Percentiles rank a stretch among this genome's conserved stretches.
These are phyloP conservation scores for Spizellomyces punctatus DNA, from an alignment of 192 early-diverging fungal genomes.

Conservation along the genomic window DNA sequence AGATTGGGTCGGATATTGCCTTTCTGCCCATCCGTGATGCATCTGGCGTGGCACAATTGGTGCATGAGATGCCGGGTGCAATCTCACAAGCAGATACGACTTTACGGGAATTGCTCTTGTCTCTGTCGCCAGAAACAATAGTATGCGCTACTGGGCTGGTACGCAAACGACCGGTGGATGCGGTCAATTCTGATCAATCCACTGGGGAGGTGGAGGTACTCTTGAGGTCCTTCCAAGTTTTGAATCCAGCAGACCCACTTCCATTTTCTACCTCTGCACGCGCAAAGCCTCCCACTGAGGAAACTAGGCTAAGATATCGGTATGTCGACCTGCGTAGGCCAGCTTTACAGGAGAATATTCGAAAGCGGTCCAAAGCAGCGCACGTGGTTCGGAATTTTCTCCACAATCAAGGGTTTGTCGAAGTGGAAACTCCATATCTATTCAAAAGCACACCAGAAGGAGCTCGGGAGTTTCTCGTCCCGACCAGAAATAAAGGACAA, in stretches of 20 bases:
- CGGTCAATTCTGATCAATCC: slow-evolving; percentile 12
- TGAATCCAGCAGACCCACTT: slow-evolving; percentile 69
- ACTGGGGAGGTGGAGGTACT: slow-evolving; percentile 77
- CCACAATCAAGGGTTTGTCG: slow-evolving; percentile 66
- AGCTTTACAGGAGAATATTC: slow-evolving; percentile 74
- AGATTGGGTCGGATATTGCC: slow-evolving; percentile 68
- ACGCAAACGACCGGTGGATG: slow-evolving; percentile 46
- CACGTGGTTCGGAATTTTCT: slow-evolving; percentile 74
- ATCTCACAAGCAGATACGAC: background rate
- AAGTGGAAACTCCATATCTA: slow-evolving; percentile 90
- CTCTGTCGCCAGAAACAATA: slow-evolving; percentile 71
- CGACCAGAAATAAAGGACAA: slow-evolving; percentile 67
- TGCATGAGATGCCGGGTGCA: slow-evolving; percentile 38
- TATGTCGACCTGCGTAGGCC: slow-evolving; percentile 82
- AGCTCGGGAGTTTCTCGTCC: slow-evolving; percentile 92
- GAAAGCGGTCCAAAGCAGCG: slow-evolving; percentile 65
- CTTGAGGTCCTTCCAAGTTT: slow-evolving; percentile 55
- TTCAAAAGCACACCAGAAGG: slow-evolving; percentile 95
- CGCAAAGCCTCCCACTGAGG: slow-evolving; percentile 73
- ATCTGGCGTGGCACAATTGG: slow-evolving; percentile 75
- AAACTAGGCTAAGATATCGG: slow-evolving; percentile 72
- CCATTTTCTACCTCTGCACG: slow-evolving; percentile 63
- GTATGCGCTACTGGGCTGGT: slow-evolving; percentile 71
- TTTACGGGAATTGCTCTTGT: slow-evolving; percentile 47
- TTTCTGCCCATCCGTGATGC: slow-evolving; percentile 82